phyloP scores from a whole-genome alignment of 139 green algal species.

The Haematococcus lacustris region DNA sequence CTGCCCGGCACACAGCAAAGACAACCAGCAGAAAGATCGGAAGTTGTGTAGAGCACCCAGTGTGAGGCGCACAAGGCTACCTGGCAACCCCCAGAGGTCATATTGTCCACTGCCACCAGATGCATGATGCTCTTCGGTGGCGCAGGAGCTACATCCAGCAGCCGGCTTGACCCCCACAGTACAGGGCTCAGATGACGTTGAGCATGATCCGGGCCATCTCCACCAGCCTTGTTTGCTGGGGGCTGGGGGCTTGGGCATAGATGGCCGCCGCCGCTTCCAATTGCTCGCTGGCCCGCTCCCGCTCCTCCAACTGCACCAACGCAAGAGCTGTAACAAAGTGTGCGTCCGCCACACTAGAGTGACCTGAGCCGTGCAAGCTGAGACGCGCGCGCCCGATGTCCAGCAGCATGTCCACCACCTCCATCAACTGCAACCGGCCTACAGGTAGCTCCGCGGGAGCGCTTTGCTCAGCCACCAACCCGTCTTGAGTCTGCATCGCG shows the following conservation, averaged over 20 bases:
- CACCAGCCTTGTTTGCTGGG: conserved; percentile 25
- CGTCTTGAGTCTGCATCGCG: conserved; percentile 13
- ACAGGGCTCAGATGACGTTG: too few relatives aligned
- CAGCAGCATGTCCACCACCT: conserved; percentile 67
- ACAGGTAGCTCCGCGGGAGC: conserved; percentile 37
- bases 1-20: too few relatives aligned
- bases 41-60: too few relatives aligned
- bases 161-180: too few relatives aligned
- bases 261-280: conserved; percentile 21
- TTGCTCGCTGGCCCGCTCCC: conserved; percentile 23
- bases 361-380: conserved; percentile 17
- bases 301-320: conserved; percentile 52
- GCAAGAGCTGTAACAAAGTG: conserved; percentile 45
- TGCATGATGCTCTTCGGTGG: too few relatives aligned
- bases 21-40: too few relatives aligned
- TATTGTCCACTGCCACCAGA: too few relatives aligned
- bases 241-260: conserved; percentile 5
- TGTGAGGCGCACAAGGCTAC: background rate
- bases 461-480: conserved; percentile 8
- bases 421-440: conserved; percentile 50
- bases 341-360: conserved; percentile 39
- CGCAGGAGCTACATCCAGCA: too few relatives aligned
- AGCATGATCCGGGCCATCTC: conserved; percentile 39
- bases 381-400: conserved; percentile 39
- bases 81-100: too few relatives aligned